phyloP scores from a whole-genome alignment of 495 filamentous ascomycete species.

The Lentithecium fluviatile region DNA sequence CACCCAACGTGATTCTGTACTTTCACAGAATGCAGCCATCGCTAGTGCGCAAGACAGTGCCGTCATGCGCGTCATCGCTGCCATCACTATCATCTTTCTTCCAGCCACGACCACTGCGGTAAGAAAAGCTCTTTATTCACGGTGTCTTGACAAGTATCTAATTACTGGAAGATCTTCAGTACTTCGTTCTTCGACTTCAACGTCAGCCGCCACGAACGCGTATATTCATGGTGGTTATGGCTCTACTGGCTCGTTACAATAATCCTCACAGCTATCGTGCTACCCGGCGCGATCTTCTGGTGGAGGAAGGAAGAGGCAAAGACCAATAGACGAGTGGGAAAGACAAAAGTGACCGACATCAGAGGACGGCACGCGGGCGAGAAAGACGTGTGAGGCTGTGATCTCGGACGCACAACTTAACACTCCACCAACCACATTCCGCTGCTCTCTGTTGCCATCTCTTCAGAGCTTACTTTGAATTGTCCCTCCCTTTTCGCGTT shows the following conservation, averaged over 20 bases:
- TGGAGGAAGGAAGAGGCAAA: constrained; percentile 17
- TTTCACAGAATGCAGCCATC: constrained; percentile 11
- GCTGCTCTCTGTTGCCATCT: background rate
- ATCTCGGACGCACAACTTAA: too few species aligned
- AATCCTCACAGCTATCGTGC: background rate
- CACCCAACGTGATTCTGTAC: constrained; percentile 19
- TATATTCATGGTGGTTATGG: constrained; percentile 26
- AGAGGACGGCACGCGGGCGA: too few species aligned
- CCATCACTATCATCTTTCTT: constrained; percentile 20
- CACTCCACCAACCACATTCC: too few species aligned
- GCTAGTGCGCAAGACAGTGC: constrained; percentile 10
- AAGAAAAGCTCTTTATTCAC: background rate
- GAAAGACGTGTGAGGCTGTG: too few species aligned
- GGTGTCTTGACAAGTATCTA: too few species aligned
- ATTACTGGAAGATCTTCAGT: constrained; percentile 19
- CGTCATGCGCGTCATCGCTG: constrained; percentile 24
- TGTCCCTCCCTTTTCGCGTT: constrained; percentile 34
- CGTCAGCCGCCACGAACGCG: background rate
- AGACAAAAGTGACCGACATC: constrained; percentile 1
- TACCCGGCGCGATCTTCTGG: constrained; percentile 1
- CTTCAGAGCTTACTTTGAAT: constrained; percentile 18
- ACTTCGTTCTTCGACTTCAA: constrained; percentile 21
- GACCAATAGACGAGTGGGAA: background rate
- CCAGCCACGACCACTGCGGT: constrained; percentile 18
- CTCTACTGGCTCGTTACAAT: constrained; percentile 20